Evolutionary conservation across 2,329 filamentous ascomycete species (phyloP), one percentile per base, ranked within the genome.

Genomic region (Aspergillus clavatus): DNA sequence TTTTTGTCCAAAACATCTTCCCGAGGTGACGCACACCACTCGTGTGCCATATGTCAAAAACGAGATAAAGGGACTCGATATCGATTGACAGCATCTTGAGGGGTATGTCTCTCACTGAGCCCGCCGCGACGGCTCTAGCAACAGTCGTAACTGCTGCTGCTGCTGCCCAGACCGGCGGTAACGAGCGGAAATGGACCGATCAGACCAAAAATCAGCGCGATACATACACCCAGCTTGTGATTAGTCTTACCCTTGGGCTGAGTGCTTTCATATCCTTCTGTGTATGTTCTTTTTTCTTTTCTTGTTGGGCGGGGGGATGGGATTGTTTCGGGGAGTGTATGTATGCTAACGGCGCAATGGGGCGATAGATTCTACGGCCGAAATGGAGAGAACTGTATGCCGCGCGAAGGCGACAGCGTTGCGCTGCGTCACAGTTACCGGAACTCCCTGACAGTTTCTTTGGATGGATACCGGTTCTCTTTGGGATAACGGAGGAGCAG

Each of bases 301-400:
- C n/a, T n/a, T n/a, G n/a, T n/a, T n/a, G n/a, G n/a, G n/a, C n/a
- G n/a, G n/a, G n/a, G n/a, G n/a, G n/a, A n/a, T n/a, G n/a, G 10
- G 8, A 22, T 10, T 24, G 7, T 33, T 3, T 27, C 16, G 18
- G 19, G 8, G 11, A 7, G 4, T n/a, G 14, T 5, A 3, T n/a
- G 14, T 5, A 27, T 26, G 8, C 55, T 60, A 40, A 59, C 44
- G 27, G 22, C 16, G 11, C 38, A 14, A 22, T 41, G 7, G 14
- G n/a, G 11, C 23, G 37, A 7, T 61, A 93, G 87, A 73, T 89
- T 38, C 74, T 98, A 21, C 85, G 93, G 39, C 89, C 90, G 53
- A 83, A 89, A 81, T 98, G 93, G 93, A 86, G 87, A 39, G 79
- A 83, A 18, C 78, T 98, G 1, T 98, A 97, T 66, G 85, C 89